These are phyloP conservation scores for Apostasia ramifera DNA, from an alignment of 106 monocot species.

Conservation along the genomic window DNA sequence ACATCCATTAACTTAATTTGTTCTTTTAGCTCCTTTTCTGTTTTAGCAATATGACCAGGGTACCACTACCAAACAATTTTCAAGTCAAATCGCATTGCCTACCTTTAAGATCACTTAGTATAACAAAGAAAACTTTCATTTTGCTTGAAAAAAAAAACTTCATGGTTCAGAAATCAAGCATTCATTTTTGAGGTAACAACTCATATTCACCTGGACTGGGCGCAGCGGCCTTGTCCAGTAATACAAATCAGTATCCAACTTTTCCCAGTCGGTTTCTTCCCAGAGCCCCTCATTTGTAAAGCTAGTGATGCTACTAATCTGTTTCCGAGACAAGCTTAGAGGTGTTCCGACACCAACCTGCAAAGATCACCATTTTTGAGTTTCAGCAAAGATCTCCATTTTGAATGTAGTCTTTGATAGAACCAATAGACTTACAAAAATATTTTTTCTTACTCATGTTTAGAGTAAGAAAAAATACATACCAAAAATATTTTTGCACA, in stretches of 20 bases:
- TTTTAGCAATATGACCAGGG: conserved; percentile 98
- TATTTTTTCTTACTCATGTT: no score
- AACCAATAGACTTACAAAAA: no score
- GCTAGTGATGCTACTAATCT: neutral
- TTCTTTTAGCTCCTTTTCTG: conserved; percentile 86
- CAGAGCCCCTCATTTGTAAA: neutral
- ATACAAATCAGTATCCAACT: conserved; percentile 63
- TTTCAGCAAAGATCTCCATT: no score
- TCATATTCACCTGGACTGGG: conserved; percentile 84
- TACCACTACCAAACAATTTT: conserved; percentile 69
- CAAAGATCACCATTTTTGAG: neutral
- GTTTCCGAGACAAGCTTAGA: neutral
- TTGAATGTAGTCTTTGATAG: no score
- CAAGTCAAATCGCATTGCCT: neutral
- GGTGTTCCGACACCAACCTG: neutral
- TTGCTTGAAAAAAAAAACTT: neutral
- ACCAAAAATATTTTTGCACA: no score
- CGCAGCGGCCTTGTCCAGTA: conserved; percentile 80
- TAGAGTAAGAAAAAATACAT: no score
- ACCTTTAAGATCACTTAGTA: neutral
- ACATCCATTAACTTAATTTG: conserved; percentile 98
- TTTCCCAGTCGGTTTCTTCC: conserved; percentile 53
- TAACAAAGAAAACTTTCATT: neutral
- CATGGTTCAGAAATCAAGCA: neutral
- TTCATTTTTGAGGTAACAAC: conserved; percentile 10